Evolutionary conservation across 228 moss, liverwort and hornwort species (phyloP).

Genomic region (Sphagnum magellanicum): DNA sequence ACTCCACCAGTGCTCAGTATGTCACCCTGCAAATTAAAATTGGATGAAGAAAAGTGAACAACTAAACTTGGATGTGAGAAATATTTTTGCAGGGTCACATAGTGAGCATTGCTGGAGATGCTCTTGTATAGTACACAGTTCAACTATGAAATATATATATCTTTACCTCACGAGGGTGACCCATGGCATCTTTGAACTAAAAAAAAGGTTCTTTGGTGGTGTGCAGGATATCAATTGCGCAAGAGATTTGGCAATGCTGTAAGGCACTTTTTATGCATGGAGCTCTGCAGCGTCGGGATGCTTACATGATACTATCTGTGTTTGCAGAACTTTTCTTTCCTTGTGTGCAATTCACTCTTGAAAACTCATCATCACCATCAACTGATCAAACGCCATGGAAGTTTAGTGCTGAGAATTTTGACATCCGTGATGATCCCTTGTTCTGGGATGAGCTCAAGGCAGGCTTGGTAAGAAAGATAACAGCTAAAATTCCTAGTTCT

Average conservation of each 20-base stretch:
- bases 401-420: conserved; percentile 28
- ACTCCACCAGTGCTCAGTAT: too few species aligned
- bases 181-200: too few species aligned
- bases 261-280: conserved; percentile 49
- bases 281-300: conserved; percentile 43
- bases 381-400: conserved; percentile 12
- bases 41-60: too few species aligned
- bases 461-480: conserved; percentile 46
- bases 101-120: too few species aligned
- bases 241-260: conserved; percentile 72
- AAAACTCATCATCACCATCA: not conserved
- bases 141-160: too few species aligned
- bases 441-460: conserved; percentile 72
- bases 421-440: conserved; percentile 49
- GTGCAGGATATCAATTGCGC: conserved; percentile 32
- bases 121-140: too few species aligned
- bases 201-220: too few species aligned
- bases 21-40: too few species aligned
- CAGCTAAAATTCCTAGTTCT: too few species aligned
- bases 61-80: too few species aligned
- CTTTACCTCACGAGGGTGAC: too few species aligned
- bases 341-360: conserved; percentile 18
- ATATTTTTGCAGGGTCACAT: too few species aligned
- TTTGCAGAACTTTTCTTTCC: conserved; percentile 63
- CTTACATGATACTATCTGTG: conserved; percentile 43